Percentiles rank a stretch among this genome's conserved stretches.
These are phyloP conservation scores for Acacia concinna DNA, from an alignment of 331 rosid genomes.

Conservation along the genomic window DNA sequence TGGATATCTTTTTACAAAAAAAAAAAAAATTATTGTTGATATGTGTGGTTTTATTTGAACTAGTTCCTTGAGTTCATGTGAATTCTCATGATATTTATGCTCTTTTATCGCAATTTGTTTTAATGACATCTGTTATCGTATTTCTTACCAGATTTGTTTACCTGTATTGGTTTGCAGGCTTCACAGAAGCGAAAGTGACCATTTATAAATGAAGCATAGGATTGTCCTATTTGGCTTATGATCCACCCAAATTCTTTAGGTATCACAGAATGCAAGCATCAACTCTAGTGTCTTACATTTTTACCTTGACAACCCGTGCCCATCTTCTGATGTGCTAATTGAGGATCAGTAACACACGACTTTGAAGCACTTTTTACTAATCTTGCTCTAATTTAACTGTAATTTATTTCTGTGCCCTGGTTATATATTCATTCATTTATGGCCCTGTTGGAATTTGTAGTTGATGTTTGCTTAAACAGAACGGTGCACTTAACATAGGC, in stretches of 20 bases:
- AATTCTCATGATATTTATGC: not conserved
- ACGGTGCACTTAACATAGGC: not conserved
- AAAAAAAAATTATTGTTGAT: not conserved
- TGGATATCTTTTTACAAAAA: not conserved
- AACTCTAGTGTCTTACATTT: conserved; percentile 7
- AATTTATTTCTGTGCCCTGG: conserved; percentile 11
- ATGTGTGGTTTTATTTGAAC: not conserved
- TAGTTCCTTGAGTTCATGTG: not conserved
- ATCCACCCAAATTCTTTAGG: conserved; percentile 28
- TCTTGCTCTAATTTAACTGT: conserved; percentile 3
- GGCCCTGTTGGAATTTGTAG: not conserved
- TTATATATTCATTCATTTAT: not conserved
- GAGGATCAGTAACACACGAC: conserved; percentile 2
- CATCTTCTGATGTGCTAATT: conserved; percentile 22
- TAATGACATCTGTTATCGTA: conserved; percentile 18
- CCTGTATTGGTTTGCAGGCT: conserved; percentile 59
- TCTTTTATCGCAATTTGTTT: not conserved
- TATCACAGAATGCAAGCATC: conserved; percentile 4
- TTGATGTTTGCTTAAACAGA: not conserved
- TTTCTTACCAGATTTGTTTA: conserved; percentile 25
- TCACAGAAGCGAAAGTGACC: conserved; percentile 56
- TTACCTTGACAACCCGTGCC: conserved; percentile 17
- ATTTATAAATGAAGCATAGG: not conserved
- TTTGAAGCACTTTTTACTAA: not conserved
- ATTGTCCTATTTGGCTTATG: conserved; percentile 25